Evolutionary conservation across 495 filamentous ascomycete species (phyloP).

Genomic region (Jackrogersella multiformis): DNA sequence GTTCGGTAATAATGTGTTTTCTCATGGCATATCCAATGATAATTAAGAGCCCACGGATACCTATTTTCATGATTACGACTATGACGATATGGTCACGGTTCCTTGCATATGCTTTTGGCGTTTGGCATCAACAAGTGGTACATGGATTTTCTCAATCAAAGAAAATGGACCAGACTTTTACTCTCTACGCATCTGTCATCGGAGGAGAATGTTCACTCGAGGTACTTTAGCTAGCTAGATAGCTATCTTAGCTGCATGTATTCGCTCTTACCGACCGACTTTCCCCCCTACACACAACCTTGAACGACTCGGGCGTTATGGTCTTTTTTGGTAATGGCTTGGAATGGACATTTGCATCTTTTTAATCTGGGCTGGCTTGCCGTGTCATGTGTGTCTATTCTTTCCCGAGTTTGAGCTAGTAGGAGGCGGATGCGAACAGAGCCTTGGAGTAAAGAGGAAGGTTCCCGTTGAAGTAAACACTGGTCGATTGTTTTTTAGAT

Average conservation of each 20-base stretch:
- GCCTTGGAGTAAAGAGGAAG: conserved; percentile 34
- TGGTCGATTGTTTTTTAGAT: conserved; percentile 26
- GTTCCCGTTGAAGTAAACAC: conserved; percentile 20
- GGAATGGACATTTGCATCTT: conserved; percentile 29
- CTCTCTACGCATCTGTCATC: conserved; percentile 15
- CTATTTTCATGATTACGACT: conserved; percentile 48
- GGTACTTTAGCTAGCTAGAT: not conserved
- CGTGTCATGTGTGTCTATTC: conserved; percentile 2
- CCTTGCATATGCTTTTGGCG: conserved; percentile 45
- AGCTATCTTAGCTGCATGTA: conserved; percentile 3
- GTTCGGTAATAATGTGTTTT: conserved; percentile 25
- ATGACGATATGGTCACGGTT: conserved; percentile 44
- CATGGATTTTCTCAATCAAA: conserved; percentile 25
- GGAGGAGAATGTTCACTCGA: not conserved
- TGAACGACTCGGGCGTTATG: conserved; percentile 36
- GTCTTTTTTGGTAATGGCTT: conserved; percentile 13
- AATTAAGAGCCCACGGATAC: conserved; percentile 24
- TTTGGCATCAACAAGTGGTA: conserved; percentile 39
- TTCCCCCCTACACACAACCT: conserved; percentile 2
- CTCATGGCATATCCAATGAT: conserved; percentile 35
- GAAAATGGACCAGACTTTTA: conserved; percentile 20
- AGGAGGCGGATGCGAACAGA: conserved; percentile 23
- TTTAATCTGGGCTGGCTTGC: conserved; percentile 26
- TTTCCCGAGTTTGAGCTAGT: conserved; percentile 3
- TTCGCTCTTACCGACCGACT: conserved; percentile 4